phyloP scores from a whole-genome alignment of 2,329 filamentous ascomycete genomes.

The Cladobotryum protrusum region DNA sequence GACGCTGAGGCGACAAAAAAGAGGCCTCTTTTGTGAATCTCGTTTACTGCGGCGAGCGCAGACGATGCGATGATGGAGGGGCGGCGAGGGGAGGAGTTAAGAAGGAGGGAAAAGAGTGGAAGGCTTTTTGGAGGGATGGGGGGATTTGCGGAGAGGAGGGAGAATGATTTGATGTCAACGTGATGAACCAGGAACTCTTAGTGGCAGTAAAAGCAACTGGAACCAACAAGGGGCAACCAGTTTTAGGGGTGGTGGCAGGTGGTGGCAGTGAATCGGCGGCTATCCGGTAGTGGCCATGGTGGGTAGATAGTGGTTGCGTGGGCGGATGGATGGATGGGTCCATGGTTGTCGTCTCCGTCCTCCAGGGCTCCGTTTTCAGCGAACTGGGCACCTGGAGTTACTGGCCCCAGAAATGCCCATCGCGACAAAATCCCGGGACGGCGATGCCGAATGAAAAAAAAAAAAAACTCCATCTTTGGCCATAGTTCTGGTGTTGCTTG shows the following conservation, averaged over 20 bases:
- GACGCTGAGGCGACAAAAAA: neutral
- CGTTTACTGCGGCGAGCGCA: neutral
- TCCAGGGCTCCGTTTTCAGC: too few relatives aligned
- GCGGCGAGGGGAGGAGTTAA: neutral
- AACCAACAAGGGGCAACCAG: neutral
- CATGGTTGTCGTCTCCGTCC: too few relatives aligned
- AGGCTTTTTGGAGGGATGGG: neutral
- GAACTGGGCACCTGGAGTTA: too few relatives aligned
- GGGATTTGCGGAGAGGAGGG: neutral
- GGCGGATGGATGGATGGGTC: too few relatives aligned
- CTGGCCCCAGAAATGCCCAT: neutral
- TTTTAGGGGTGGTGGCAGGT: neutral
- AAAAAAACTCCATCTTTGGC: too few relatives aligned
- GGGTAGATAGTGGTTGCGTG: neutral
- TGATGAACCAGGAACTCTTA: too few relatives aligned
- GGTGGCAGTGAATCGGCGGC: neutral
- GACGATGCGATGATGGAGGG: neutral
- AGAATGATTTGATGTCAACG: too few relatives aligned
- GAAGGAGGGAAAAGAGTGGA: neutral
- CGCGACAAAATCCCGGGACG: slow-evolving; percentile 5
- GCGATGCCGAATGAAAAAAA: neutral
- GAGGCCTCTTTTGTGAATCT: neutral
- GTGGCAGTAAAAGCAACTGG: neutral
- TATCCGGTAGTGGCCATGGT: neutral
- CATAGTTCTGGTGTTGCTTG: too few relatives aligned